Conservation (phyloP, 169 alveolate species). For the Eimeria necatrix region DNA sequence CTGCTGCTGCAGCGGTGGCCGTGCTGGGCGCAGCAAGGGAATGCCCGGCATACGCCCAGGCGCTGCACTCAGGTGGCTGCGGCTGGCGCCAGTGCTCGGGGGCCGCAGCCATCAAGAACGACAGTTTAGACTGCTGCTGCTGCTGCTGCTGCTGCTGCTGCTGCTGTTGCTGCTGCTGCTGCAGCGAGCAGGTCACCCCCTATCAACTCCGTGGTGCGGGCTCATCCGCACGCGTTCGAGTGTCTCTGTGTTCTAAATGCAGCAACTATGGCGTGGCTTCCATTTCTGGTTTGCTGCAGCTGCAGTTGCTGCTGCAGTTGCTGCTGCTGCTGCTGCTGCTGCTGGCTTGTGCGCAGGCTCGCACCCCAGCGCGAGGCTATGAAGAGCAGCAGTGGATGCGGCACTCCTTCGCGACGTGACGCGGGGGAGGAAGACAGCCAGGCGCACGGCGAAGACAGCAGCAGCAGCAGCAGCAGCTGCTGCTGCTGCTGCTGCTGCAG, state of each 20-base stretch:
- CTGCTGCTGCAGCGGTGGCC: too few relatives aligned
- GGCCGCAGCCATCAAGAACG: neutral
- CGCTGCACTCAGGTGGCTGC: too few relatives aligned
- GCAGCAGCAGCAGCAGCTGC: conserved; percentile 7
- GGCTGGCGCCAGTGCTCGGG: neutral
- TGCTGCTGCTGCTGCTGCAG: neutral
- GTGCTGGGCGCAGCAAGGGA: neutral
- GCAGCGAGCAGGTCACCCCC: neutral
- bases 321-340: too few relatives aligned
- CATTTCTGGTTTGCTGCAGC: too few relatives aligned
- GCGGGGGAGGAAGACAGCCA: too few relatives aligned
- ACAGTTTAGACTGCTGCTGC: conserved; percentile 18
- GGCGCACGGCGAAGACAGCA: too few relatives aligned
- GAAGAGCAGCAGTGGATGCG: neutral
- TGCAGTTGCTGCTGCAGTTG: neutral
- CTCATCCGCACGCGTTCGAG: too few relatives aligned
- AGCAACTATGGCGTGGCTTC: too few relatives aligned
- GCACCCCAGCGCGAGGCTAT: too few relatives aligned
- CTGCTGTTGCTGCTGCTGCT: neutral
- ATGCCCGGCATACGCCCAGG: neutral
- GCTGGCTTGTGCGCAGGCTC: too few relatives aligned
- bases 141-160: conserved; percentile 11
- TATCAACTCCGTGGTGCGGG: too few relatives aligned
- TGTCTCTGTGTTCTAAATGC: neutral
- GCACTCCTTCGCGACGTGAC: too few relatives aligned